Conservation (phyloP, 2,329 filamentous ascomycete genomes). For the Metarhizium robertsii region DNA sequence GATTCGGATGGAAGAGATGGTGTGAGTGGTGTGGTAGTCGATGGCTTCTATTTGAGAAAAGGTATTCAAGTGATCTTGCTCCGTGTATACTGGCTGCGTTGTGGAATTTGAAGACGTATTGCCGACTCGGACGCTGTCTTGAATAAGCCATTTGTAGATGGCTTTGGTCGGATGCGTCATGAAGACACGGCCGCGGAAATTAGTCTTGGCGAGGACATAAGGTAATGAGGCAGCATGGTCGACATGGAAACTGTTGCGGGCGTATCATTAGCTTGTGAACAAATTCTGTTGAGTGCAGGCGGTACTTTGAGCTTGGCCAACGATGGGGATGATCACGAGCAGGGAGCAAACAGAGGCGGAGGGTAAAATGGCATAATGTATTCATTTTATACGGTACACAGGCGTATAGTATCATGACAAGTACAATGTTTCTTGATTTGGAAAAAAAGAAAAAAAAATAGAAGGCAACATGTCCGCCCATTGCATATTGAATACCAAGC, state of each 20-base stretch:
- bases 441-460: not conserved
- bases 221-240: slow-evolving; percentile 98
- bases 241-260: slow-evolving; percentile 71
- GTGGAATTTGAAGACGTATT: slow-evolving; percentile 55
- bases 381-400: slow-evolving; percentile 24
- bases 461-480: not conserved
- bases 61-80: slow-evolving; percentile 88
- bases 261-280: slow-evolving; percentile 6
- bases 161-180: slow-evolving; percentile 99
- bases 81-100: slow-evolving; percentile 79
- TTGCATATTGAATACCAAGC: not conserved
- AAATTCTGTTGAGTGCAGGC: not conserved
- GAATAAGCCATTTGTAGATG: slow-evolving; percentile 99
- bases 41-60: slow-evolving; percentile 94
- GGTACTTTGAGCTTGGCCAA: not conserved
- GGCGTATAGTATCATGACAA: slow-evolving; percentile 12
- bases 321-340: not conserved
- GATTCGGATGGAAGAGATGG: slow-evolving; percentile 90
- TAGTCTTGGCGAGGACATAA: slow-evolving; percentile 95
- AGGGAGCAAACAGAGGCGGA: slow-evolving; percentile 7
- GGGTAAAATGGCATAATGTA: slow-evolving; percentile 25
- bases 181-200: slow-evolving; percentile 92
- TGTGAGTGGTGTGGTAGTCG: slow-evolving; percentile 96
- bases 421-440: not conserved
- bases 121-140: slow-evolving; percentile 88